phyloP scores from a whole-genome alignment of 2,329 filamentous ascomycete genomes.

The Seiridium cupressi region DNA sequence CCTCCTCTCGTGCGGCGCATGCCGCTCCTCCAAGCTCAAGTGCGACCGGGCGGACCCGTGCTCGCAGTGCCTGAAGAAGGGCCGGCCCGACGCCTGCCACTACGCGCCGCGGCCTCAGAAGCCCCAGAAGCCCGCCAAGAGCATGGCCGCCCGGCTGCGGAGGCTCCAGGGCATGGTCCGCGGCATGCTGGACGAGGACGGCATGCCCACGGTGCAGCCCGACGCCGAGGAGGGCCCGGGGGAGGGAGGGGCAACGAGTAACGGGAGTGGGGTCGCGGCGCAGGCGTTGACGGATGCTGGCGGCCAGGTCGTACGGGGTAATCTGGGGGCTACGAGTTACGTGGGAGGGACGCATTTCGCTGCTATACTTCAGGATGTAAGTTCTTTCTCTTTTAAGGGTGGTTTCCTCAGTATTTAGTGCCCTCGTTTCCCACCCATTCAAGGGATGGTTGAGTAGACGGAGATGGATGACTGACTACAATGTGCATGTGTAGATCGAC shows the following conservation, averaged over 20 bases:
- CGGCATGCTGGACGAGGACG: conserved; percentile 47
- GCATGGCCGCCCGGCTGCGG: conserved; percentile 53
- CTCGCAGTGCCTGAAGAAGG: conserved; percentile 50
- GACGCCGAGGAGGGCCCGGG: neutral
- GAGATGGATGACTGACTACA: neutral
- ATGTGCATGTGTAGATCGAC: conserved; percentile 45
- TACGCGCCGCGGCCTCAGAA: conserved; percentile 48
- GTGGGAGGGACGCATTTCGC: conserved; percentile 60
- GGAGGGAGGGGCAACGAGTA: conserved; percentile 1
- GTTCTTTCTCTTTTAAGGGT: conserved; percentile 15
- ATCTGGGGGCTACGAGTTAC: conserved; percentile 43
- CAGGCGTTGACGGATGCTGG: conserved; percentile 8
- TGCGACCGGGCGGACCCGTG: conserved; percentile 54
- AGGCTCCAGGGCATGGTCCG: conserved; percentile 59
- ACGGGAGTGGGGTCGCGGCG: neutral
- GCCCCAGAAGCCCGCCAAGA: conserved; percentile 35
- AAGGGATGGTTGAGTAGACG: no score
- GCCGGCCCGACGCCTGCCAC: conserved; percentile 40
- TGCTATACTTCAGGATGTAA: conserved; percentile 59
- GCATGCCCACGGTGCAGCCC: conserved; percentile 6
- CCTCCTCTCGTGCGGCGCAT: conserved; percentile 51
- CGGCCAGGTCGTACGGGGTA: conserved; percentile 43
- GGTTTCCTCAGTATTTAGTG: no score
- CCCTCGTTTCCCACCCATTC: no score
- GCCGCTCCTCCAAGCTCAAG: conserved; percentile 54